Evolutionary conservation across 2,329 filamentous ascomycete genomes (phyloP).

Genomic region (Byssochlamys sp.): DNA sequence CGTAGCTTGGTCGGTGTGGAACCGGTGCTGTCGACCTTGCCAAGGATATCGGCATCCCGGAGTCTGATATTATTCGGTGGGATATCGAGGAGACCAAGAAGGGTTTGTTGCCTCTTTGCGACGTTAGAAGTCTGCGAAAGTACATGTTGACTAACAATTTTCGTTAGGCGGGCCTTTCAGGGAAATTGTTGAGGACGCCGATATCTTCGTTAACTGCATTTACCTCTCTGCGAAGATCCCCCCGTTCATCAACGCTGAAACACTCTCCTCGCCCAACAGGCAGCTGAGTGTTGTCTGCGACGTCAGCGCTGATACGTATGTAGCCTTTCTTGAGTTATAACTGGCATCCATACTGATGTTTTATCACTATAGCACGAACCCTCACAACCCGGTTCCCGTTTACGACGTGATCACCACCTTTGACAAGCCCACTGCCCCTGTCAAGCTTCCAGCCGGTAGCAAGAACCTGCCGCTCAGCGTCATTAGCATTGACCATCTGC

Average conservation of each 20-base stretch:
- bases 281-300: slow-evolving; percentile 73
- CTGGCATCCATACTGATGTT: neutral
- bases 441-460: slow-evolving; percentile 44
- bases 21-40: slow-evolving; percentile 74
- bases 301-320: slow-evolving; percentile 44
- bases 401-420: slow-evolving; percentile 82
- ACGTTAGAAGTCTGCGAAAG: neutral
- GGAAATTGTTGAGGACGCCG: slow-evolving; percentile 59
- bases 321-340: slow-evolving; percentile 21
- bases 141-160: slow-evolving; percentile 17
- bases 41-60: slow-evolving; percentile 60
- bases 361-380: slow-evolving; percentile 32
- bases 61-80: slow-evolving; percentile 60
- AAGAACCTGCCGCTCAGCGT: slow-evolving; percentile 58
- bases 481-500: slow-evolving; percentile 80
- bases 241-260: slow-evolving; percentile 66
- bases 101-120: slow-evolving; percentile 28
- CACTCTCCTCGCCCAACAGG: slow-evolving; percentile 57
- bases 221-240: slow-evolving; percentile 72
- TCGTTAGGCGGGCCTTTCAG: slow-evolving; percentile 57
- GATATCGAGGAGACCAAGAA: slow-evolving; percentile 71
- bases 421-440: slow-evolving; percentile 71
- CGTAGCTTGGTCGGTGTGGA: slow-evolving; percentile 56
- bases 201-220: slow-evolving; percentile 81
- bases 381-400: slow-evolving; percentile 53